These are phyloP conservation scores for Penicillium verrucosum DNA, from an alignment of 2,329 filamentous ascomycete species.

Conservation along the genomic window DNA sequence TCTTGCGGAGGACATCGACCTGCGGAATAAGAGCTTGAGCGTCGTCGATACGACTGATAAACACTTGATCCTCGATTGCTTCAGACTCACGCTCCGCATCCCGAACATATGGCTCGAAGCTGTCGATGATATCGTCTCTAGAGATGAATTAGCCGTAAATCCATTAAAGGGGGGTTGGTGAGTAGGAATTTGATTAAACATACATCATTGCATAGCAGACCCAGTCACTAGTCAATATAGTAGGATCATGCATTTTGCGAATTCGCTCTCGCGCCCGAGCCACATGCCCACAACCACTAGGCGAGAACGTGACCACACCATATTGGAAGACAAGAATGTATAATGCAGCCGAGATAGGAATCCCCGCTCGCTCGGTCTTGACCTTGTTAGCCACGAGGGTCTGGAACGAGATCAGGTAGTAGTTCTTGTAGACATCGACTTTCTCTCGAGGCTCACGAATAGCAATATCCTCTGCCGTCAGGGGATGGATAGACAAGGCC, in stretches of 20 bases:
- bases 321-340: slow-evolving; percentile 95
- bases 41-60: slow-evolving; percentile 83
- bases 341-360: slow-evolving; percentile 86
- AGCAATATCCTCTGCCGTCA: slow-evolving; percentile 92
- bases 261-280: slow-evolving; percentile 84
- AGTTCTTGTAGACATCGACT: slow-evolving; percentile 92
- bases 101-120: slow-evolving; percentile 80
- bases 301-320: slow-evolving; percentile 90
- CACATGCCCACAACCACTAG: slow-evolving; percentile 77
- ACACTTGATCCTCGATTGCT: slow-evolving; percentile 90
- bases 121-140: slow-evolving; percentile 93
- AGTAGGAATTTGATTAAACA: slow-evolving; percentile 32
- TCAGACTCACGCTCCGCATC: slow-evolving; percentile 83
- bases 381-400: slow-evolving; percentile 73
- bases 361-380: slow-evolving; percentile 63
- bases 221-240: slow-evolving; percentile 91
- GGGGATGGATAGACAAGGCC: slow-evolving; percentile 86
- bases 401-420: slow-evolving; percentile 95
- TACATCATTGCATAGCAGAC: slow-evolving; percentile 97
- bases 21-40: slow-evolving; percentile 77
- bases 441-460: slow-evolving; percentile 95
- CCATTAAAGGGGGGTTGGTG: background rate
- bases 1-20: slow-evolving; percentile 86
- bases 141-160: background rate
- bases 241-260: slow-evolving; percentile 82